These are phyloP conservation scores for Cyphellophora attinorum DNA, from an alignment of 2,329 filamentous ascomycete species.

Conservation along the genomic window DNA sequence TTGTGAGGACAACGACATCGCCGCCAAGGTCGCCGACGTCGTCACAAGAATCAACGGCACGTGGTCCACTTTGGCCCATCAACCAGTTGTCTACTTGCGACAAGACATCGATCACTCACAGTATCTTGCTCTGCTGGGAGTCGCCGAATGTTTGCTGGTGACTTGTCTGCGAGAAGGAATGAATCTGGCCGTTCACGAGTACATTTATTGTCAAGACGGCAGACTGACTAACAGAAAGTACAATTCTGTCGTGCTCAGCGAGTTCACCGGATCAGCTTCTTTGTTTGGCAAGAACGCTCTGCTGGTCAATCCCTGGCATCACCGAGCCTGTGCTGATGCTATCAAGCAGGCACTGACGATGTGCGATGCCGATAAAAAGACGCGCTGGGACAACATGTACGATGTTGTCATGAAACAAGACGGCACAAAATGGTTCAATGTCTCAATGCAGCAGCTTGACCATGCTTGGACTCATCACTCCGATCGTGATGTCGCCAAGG, in stretches of 20 bases:
- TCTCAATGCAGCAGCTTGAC: conserved; percentile 61
- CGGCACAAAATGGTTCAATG: conserved; percentile 75
- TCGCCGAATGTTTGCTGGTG: conserved; percentile 88
- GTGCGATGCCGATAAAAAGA: conserved; percentile 60
- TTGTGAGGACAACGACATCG: conserved; percentile 77
- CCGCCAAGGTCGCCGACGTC: conserved; percentile 84
- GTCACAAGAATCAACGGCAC: conserved; percentile 88
- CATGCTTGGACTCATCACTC: conserved; percentile 76
- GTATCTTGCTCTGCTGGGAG: conserved; percentile 81
- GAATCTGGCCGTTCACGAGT: conserved; percentile 94
- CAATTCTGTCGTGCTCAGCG: conserved; percentile 81
- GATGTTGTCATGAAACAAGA: conserved; percentile 70
- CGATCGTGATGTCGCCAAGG: conserved; percentile 71
- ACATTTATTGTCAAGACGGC: conserved; percentile 85
- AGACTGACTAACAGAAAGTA: conserved; percentile 64
- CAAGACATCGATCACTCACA: conserved; percentile 90
- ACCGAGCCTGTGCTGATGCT: conserved; percentile 74
- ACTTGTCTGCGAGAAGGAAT: conserved; percentile 93
- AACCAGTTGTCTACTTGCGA: conserved; percentile 85
- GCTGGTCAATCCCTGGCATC: conserved; percentile 92
- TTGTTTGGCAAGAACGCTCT: conserved; percentile 76
- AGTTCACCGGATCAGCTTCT: conserved; percentile 86
- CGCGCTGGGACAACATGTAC: conserved; percentile 65
- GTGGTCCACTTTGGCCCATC: conserved; percentile 83
- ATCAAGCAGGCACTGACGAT: conserved; percentile 79